Evolutionary conservation across 805 yeast species (phyloP).

Genomic region (Ogataea methylovora): DNA sequence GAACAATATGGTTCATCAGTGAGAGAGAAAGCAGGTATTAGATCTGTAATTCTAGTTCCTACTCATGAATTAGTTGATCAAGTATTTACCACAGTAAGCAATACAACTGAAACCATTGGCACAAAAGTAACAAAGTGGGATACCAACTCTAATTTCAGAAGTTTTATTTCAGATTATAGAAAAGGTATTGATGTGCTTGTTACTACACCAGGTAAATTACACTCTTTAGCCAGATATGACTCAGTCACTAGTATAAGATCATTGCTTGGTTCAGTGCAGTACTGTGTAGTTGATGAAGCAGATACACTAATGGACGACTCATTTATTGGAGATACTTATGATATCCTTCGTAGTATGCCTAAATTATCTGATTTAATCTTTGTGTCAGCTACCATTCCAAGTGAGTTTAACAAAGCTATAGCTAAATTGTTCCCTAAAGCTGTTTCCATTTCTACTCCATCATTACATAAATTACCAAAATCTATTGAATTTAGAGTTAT

Average conservation of each 20-base stretch:
- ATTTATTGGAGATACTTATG: slow-evolving; percentile 59
- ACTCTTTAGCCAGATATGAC: slow-evolving; percentile 23
- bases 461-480: slow-evolving; percentile 77
- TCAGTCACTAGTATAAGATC: slow-evolving; percentile 26
- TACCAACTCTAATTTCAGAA: slow-evolving; percentile 45
- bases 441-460: slow-evolving; percentile 65
- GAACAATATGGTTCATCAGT: slow-evolving; percentile 11
- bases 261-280: slow-evolving; percentile 38
- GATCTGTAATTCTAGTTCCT: slow-evolving; percentile 77
- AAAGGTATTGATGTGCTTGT: slow-evolving; percentile 68
- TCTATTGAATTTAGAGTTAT: slow-evolving; percentile 65
- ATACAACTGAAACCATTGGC: slow-evolving; percentile 27
- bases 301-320: slow-evolving; percentile 84
- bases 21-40: slow-evolving; percentile 36
- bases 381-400: slow-evolving; percentile 88
- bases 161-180: slow-evolving; percentile 38
- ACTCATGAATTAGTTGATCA: slow-evolving; percentile 86
- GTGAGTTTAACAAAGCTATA: slow-evolving; percentile 59
- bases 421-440: slow-evolving; percentile 56
- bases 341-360: slow-evolving; percentile 39
- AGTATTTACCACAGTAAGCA: slow-evolving; percentile 42
- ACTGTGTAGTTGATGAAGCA: slow-evolving; percentile 84
- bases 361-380: slow-evolving; percentile 59
- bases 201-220: slow-evolving; percentile 77
- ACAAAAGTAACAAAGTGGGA: slow-evolving; percentile 55